Evolutionary conservation across 352 stramenopile genomes (phyloP), one percentile per base, ranked within the genome.

Genomic region (Phytopythium kandeliae): DNA sequence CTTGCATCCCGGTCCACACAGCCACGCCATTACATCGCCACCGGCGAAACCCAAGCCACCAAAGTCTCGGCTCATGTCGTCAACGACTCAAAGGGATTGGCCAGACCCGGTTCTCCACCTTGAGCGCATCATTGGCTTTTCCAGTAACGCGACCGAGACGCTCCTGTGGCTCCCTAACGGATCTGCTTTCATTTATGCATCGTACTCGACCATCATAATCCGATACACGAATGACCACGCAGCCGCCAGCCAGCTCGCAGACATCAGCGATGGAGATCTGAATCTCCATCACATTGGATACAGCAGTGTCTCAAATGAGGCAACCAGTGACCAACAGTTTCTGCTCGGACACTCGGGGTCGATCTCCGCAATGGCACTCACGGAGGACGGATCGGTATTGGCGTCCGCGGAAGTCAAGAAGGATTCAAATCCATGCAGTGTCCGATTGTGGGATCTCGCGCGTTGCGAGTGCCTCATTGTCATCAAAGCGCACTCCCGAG

Each of bases 51-150:
- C 11, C 31, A 45, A 33, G 15, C 24, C 40, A 19, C 38, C 28
- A 38, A 50, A 53, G 51, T 34, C 31, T 13, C 43, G 45, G 7
- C 47, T 59, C 3, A 36, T 66, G 6, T 65, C 71, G 6, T 63
- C 50, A 10, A 60, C 60, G n/a, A 82, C 66, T 2, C 57, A 60
- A 53, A 66, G 59, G 2, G 70, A 83, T 41, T 87, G 74, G 76
- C 76, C 78, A 17, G 74, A 89, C 48, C 78, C 78, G 10, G 82
- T 89, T 40, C 62, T 89, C 21, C 60, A 68, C 7, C 60, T 92
- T 17, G 54, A 63, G 21, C 71, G 76, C 15, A 63, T 92, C 47
- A 68, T 89, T 36, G 78, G 78, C 0, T 83, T 89, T 46, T 86
- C 74, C 24, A 72, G 67, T n/a, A 48, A 52, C 2, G 79, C 74